Base-by-base conservation (phyloP, 805 yeast species). In the Candida fluviatilis region DNA sequence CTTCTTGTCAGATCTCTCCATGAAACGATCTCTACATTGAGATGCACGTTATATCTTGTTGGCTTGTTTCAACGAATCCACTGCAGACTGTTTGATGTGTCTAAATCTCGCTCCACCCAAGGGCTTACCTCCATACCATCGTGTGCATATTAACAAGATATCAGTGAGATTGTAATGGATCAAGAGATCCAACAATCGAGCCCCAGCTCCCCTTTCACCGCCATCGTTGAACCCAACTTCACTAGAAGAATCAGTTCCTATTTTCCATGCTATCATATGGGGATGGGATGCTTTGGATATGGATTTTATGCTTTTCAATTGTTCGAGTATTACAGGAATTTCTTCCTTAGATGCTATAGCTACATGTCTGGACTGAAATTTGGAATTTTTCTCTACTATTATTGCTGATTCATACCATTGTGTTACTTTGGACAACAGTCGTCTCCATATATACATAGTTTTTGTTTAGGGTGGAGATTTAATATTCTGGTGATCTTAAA, bases 61-160 rank as follows among this genome's bases (percentile, higher is more conserved):
- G 17, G 34, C 36, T 4, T 18, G 31, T 21, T 36, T 34, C 35
- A 43, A 31, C 26, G 40, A 39, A 16, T 38, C 21, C n/a, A 38
- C 34, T 2, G 42, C 34, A 15, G 37, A 4, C 18, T 38, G 32
- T 16, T 29, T 38, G 16, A 86, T 84, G 47, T 78, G 81, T 41
- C 85, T 67, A 51, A 85, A 86, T 38, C 95, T 58, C 17, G 78
- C 71, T 4, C 86, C 71, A 0, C 95, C 95, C 29, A 86, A 53
- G 3, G 84, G 85, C 0, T 71, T 69, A 0, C 95, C 95, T 1
- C 91, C 91, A 52, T 82, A 83, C 95, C 95, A 85, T 42, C 95
- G 55, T 0, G 85, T 75, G 0, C 83, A 93, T 18, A 85, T 78
- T 1, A 85, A 72, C 13, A 85, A 49, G 0, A 79, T 73, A 51